Conservation (phyloP, 1,139 yeast genomes). For the Geotrichum siamense region DNA sequence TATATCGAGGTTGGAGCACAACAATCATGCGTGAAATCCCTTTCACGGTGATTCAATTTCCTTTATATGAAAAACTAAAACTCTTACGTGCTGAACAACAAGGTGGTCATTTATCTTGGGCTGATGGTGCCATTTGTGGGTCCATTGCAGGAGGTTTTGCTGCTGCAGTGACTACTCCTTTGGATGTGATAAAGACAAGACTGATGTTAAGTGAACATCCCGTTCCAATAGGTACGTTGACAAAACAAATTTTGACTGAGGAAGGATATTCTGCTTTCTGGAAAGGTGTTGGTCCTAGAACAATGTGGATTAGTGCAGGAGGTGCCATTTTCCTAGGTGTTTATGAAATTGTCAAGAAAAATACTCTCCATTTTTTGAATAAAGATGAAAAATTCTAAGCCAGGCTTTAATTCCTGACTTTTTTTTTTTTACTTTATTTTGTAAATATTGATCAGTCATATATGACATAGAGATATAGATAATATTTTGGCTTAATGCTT, state of each 20-base stretch:
- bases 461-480: too few species aligned
- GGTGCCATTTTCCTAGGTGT: constrained; percentile 96
- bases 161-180: constrained; percentile 88
- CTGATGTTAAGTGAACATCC: constrained; percentile 65
- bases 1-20: constrained; percentile 89
- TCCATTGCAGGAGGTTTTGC: constrained; percentile 92
- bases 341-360: constrained; percentile 62
- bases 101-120: constrained; percentile 43
- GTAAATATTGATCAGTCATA: too few species aligned
- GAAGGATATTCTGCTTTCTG: constrained; percentile 67
- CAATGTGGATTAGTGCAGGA: constrained; percentile 97
- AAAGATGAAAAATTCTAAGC: too few species aligned
- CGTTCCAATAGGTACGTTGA: constrained; percentile 38
- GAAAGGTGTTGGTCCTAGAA: constrained; percentile 87
- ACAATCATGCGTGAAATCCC: constrained; percentile 94
- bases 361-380: constrained; percentile 12
- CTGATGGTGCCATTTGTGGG: constrained; percentile 90
- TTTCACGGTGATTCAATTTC: constrained; percentile 90
- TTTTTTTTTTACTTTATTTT: too few species aligned
- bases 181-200: constrained; percentile 88
- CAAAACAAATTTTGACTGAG: constrained; percentile 42
- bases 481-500: too few species aligned
- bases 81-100: constrained; percentile 34
- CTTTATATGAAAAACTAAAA: constrained; percentile 80
- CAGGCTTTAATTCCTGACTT: too few species aligned